Base-by-base conservation (phyloP, 2,329 filamentous ascomycete genomes). In the Pseudogymnoascus sp. region DNA sequence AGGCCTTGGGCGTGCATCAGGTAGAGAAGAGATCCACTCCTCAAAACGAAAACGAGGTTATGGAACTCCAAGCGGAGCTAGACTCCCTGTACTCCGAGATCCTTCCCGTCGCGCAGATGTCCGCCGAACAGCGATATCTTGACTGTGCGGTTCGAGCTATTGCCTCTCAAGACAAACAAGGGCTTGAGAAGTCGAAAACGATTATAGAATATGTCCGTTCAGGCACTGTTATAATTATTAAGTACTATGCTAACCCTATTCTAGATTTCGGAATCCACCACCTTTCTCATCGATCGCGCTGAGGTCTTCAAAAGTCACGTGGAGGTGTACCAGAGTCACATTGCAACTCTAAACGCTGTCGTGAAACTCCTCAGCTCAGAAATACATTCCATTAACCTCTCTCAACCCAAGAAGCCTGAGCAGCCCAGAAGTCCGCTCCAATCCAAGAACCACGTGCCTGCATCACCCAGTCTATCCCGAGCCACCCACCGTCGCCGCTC, bases 31-130 rank as follows among this genome's bases (percentile, higher is more conserved):
- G 40, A 23, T 23, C 25, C 21, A 40, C 60, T 37, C 18, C 38
- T 14, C 66, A 67, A 62, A 50, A 59, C 8, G 59, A 63, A 21
- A 76, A 75, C 4, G 81, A 84, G 59, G 77, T 81, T 8, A 75
- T 74, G 12, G 77, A 80, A 3, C 71, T 88, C 1, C 82, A 86
- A 68, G 81, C 82, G 33, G 88, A 90, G 69, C 77, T 91, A 0
- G 85, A 89, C 67, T 88, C 86, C 4, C 76, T 91, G 2, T 87
- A 88, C 67, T 77, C 85, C 0, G 88, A 91, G 70, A 85, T 91
- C 42, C 76, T 87, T 0, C 84, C 87, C 0, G 84, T 91, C 1
- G 83, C 86, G 5, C 84, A 88, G 66, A 90, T 91, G 84, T 84
- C 87, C 0, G 79, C 86, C 0, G 85, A 90, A 67, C 83, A 88